These are phyloP conservation scores for Sinapis alba DNA, from an alignment of 441 rosid genomes.

Conservation along the genomic window DNA sequence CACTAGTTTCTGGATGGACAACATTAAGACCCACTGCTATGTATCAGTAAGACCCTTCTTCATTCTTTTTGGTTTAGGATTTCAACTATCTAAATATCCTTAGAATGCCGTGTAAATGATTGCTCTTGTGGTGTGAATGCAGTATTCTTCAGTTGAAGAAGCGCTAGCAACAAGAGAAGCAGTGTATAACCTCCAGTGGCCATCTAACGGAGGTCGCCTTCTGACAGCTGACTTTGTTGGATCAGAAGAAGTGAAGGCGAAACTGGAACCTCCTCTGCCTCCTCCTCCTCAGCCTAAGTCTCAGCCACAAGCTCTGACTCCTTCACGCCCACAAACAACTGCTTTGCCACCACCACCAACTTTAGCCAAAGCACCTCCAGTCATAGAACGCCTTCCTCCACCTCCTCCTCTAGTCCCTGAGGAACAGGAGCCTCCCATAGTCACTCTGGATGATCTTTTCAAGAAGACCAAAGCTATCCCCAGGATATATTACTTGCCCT, in stretches of 20 bases:
- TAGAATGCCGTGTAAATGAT: background rate
- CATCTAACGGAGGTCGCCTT: slow-evolving; percentile 86
- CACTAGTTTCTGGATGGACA: slow-evolving; percentile 94
- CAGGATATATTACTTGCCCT: slow-evolving; percentile 89
- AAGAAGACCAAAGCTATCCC: slow-evolving; percentile 92
- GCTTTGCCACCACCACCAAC: slow-evolving; percentile 71
- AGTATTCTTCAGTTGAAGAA: slow-evolving; percentile 93
- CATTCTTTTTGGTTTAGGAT: background rate
- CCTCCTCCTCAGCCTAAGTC: slow-evolving; percentile 50
- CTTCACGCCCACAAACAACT: slow-evolving; percentile 63
- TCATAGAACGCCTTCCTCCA: slow-evolving; percentile 60
- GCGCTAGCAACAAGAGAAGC: slow-evolving; percentile 85
- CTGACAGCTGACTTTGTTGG: slow-evolving; percentile 86
- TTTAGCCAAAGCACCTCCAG: slow-evolving; percentile 47
- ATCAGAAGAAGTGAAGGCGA: slow-evolving; percentile 75
- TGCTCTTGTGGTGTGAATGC: slow-evolving; percentile 35
- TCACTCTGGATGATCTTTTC: slow-evolving; percentile 92
- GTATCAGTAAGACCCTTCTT: slow-evolving; percentile 63
- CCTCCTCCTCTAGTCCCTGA: slow-evolving; percentile 70
- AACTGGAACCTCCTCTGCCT: slow-evolving; percentile 63
- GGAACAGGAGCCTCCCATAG: slow-evolving; percentile 81
- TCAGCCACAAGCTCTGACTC: slow-evolving; percentile 53
- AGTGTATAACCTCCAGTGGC: slow-evolving; percentile 94
- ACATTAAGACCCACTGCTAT: slow-evolving; percentile 95
- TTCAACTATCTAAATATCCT: background rate